Evolutionary conservation across 1,139 yeast genomes (phyloP), one percentile per base, ranked within the genome.

Genomic region (Zygosaccharomyces sapae): DNA sequence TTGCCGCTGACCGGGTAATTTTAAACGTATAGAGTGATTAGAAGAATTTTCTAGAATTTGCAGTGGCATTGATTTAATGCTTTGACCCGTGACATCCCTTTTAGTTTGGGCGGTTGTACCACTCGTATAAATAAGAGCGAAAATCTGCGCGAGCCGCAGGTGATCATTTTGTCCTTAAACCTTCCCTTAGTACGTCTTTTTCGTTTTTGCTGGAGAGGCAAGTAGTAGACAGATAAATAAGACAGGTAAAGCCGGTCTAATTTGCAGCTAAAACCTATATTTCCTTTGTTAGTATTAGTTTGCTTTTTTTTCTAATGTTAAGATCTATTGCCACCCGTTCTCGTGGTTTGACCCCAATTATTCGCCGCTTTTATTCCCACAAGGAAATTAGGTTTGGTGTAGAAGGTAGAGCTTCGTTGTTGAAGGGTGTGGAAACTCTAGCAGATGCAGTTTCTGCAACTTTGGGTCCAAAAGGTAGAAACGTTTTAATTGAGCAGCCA

Each of bases 381-480:
- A 92, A 92, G 76, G 97, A 92, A 70, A 81, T 92, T 70, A 90
- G 89, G 75, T 92, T 92, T 68, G 98, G 98, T 54, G 97, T 92
- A 53, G 98, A 92, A 71, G 98, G 97, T 63, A 83, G 98, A 72
- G 98, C 98, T 51, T 95, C 98, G 46, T 76, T 92, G 38, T 77
- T 92, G 62, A 87, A 83, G 70, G 98, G 98, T 74, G 97, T 92
- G 55, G 96, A 92, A 70, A 86, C 94, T 50, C 78, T 92, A 62
- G 98, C 97, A 47, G 94, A 88, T 67, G 98, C 98, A 22, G 98
- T 92, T 49, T 85, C 96, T 35, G 97, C 94, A 50, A 92, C 98
- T 40, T 77, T 92, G 58, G 98, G 98, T 53, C 98, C 98, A 66
- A 92, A 92, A 73, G 98, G 98, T 67, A 85, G 98, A 74, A 92